These are phyloP conservation scores for Keithomyces neogunnii DNA, from an alignment of 2,329 filamentous ascomycete species.

Conservation along the genomic window DNA sequence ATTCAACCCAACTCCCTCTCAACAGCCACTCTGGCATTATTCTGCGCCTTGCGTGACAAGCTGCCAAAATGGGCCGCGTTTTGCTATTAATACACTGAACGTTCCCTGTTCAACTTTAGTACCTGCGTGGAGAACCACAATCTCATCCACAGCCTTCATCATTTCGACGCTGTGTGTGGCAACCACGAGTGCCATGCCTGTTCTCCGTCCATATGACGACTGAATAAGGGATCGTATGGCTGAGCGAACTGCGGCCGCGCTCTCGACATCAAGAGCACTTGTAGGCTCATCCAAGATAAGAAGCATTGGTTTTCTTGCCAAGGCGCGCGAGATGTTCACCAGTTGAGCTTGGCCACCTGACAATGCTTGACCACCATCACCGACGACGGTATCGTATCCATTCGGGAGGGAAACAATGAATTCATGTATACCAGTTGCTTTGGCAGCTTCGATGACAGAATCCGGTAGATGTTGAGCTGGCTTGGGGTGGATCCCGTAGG, in stretches of 20 bases:
- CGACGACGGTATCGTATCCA: slow-evolving; percentile 56
- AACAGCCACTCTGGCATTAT: neutral
- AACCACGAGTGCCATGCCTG: slow-evolving; percentile 61
- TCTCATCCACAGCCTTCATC: slow-evolving; percentile 70
- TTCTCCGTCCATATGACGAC: slow-evolving; percentile 5
- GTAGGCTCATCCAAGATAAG: slow-evolving; percentile 85
- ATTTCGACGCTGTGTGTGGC: slow-evolving; percentile 78
- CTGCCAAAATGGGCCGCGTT: slow-evolving; percentile 36
- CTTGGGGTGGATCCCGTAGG: slow-evolving; percentile 58
- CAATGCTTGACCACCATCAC: slow-evolving; percentile 65
- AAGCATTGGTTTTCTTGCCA: slow-evolving; percentile 62
- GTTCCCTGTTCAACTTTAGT: slow-evolving; percentile 58
- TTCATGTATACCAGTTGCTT: slow-evolving; percentile 59
- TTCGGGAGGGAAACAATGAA: slow-evolving; percentile 64
- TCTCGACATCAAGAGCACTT: slow-evolving; percentile 65
- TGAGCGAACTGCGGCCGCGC: slow-evolving; percentile 53
- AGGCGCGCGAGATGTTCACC: slow-evolving; percentile 70
- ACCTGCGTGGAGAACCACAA: slow-evolving; percentile 64
- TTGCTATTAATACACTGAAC: slow-evolving; percentile 51
- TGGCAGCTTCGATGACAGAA: slow-evolving; percentile 43
- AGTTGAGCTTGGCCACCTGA: slow-evolving; percentile 80
- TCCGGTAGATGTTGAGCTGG: slow-evolving; percentile 38
- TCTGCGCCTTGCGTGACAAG: slow-evolving; percentile 29
- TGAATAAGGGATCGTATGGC: slow-evolving; percentile 49
- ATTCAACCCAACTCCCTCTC: too few species aligned